Conservation (phyloP, 352 stramenopile species). For the Pythium pyrilobum region DNA sequence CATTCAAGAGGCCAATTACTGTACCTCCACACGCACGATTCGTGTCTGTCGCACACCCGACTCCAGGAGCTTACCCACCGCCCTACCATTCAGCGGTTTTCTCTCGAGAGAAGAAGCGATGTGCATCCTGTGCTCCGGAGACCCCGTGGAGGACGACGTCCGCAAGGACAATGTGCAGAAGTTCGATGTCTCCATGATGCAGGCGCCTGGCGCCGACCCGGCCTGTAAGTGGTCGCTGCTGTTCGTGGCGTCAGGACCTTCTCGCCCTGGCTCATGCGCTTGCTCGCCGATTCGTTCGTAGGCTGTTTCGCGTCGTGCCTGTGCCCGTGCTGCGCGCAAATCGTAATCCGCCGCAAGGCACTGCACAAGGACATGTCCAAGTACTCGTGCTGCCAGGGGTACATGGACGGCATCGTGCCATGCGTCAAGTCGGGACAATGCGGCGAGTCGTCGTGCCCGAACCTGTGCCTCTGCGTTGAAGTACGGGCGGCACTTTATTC, state of each 20-base stretch:
- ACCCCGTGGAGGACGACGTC: conserved; percentile 60
- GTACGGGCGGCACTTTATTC: conserved; percentile 16
- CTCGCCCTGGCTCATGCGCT: not conserved
- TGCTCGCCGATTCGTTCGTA: conserved; percentile 3
- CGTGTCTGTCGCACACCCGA: too few species aligned
- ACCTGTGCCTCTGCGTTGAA: conserved; percentile 90
- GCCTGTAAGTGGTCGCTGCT: conserved; percentile 54
- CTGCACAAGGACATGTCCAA: conserved; percentile 91
- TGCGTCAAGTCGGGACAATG: conserved; percentile 81
- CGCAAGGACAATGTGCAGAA: conserved; percentile 60
- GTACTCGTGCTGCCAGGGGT: conserved; percentile 92
- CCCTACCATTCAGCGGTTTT: too few species aligned
- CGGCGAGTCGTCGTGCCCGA: conserved; percentile 83
- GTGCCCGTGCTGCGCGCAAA: conserved; percentile 87
- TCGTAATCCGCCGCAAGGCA: conserved; percentile 88
- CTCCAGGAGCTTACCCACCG: too few species aligned
- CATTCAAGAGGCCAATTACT: too few species aligned
- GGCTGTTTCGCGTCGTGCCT: conserved; percentile 68
- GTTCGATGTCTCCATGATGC: conserved; percentile 88
- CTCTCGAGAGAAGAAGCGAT: too few species aligned
- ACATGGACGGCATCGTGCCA: conserved; percentile 88
- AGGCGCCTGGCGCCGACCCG: conserved; percentile 74
- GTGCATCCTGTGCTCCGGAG: conserved; percentile 65
- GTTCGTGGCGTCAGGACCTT: not conserved
- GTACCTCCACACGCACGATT: too few species aligned